phyloP scores from a whole-genome alignment of 768 basidiomycete genomes.

The Macrolepiota fuliginosa region DNA sequence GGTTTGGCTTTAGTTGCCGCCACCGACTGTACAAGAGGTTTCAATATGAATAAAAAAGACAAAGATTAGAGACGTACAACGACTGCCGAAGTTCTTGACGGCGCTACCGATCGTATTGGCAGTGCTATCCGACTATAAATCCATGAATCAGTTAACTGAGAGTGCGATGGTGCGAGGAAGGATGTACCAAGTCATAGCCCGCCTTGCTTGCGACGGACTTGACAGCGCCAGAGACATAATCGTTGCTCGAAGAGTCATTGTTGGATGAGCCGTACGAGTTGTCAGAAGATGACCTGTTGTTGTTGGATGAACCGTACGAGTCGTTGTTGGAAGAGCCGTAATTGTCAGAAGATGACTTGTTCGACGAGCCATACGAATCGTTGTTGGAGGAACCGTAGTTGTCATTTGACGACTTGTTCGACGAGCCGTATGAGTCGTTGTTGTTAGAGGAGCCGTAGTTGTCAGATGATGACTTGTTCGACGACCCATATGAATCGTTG shows the following conservation, averaged over 20 bases:
- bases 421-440: conserved; percentile 22
- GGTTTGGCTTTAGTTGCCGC: conserved; percentile 15
- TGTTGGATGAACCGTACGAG: conserved; percentile 16
- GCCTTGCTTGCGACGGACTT: conserved; percentile 11
- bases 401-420: not conserved
- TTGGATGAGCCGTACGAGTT: conserved; percentile 19
- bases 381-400: conserved; percentile 17
- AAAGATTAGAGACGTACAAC: conserved; percentile 19
- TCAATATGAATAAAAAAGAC: not conserved
- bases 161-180: not conserved
- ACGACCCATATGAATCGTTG: too few species aligned
- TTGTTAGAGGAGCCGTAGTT: conserved; percentile 21
- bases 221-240: conserved; percentile 6
- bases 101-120: conserved; percentile 34
- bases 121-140: conserved; percentile 32
- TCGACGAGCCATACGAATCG: conserved; percentile 22
- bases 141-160: not conserved
- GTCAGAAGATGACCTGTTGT: conserved; percentile 22
- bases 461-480: conserved; percentile 2
- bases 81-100: conserved; percentile 34
- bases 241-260: conserved; percentile 24
- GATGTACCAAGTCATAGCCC: conserved; percentile 12
- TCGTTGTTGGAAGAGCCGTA: conserved; percentile 14
- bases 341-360: conserved; percentile 16
- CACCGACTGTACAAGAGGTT: not conserved